Conservation (phyloP, 768 basidiomycete species). For the Clavulina sp. region DNA sequence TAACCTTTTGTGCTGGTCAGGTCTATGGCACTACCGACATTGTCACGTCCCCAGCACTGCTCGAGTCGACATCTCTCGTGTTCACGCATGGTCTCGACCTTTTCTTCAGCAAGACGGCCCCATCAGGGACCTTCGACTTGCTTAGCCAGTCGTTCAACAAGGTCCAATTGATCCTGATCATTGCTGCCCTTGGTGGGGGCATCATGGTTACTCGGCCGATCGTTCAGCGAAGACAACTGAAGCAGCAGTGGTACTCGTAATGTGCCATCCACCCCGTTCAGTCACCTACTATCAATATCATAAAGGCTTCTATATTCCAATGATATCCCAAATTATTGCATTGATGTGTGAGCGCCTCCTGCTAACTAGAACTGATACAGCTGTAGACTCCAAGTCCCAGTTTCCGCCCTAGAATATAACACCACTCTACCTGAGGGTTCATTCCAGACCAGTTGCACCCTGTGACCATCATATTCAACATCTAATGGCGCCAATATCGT, state of each 20-base stretch:
- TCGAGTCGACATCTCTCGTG: conserved; percentile 84
- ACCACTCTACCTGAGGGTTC: too few relatives aligned
- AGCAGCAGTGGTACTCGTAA: conserved; percentile 51
- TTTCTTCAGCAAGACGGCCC: conserved; percentile 69
- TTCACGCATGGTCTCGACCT: conserved; percentile 79
- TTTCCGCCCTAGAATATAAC: too few relatives aligned
- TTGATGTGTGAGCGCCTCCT: too few relatives aligned
- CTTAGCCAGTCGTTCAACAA: conserved; percentile 89
- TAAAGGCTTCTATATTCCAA: too few relatives aligned
- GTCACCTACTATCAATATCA: too few relatives aligned
- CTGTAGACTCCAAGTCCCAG: too few relatives aligned
- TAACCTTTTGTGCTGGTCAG: conserved; percentile 22
- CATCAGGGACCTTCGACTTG: conserved; percentile 84
- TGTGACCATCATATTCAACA: too few relatives aligned
- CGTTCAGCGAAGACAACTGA: conserved; percentile 47
- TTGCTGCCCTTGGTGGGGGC: conserved; percentile 50
- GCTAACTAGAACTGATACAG: too few relatives aligned
- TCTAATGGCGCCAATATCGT: too few relatives aligned
- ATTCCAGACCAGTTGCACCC: too few relatives aligned
- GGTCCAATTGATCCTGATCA: conserved; percentile 69
- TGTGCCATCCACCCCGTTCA: too few relatives aligned
- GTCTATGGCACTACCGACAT: conserved; percentile 53
- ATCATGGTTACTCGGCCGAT: conserved; percentile 72
- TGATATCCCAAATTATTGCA: too few relatives aligned
- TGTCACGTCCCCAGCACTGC: conserved; percentile 59